Conservation (phyloP, 2,329 filamentous ascomycete species). For the Ophiostoma sp. region DNA sequence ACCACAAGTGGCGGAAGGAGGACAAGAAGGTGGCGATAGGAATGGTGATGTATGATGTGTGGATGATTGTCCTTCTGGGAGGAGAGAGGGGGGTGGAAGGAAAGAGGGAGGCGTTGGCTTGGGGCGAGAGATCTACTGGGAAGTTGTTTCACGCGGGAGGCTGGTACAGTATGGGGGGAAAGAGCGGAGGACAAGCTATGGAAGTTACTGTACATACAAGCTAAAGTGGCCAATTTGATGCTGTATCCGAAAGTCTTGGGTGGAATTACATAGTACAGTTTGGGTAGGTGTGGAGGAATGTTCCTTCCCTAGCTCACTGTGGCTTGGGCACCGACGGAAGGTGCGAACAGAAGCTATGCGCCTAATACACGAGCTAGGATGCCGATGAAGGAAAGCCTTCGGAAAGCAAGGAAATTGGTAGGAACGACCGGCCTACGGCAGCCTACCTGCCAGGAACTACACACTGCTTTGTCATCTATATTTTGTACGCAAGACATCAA, state of each 20-base stretch:
- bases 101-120: slow-evolving; percentile 11
- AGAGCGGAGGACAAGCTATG: slow-evolving; percentile 1
- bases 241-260: not conserved
- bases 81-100: slow-evolving; percentile 10
- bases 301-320: not conserved
- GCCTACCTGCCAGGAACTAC: not conserved
- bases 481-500: not conserved
- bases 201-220: no score
- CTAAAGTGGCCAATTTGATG: not conserved
- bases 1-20: not conserved
- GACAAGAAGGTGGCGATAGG: not conserved
- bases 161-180: not conserved
- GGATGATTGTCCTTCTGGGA: not conserved
- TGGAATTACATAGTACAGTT: not conserved
- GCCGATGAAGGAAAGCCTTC: not conserved
- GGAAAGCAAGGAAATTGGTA: slow-evolving; percentile 2
- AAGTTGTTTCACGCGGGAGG: not conserved
- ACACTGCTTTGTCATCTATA: not conserved
- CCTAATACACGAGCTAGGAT: slow-evolving; percentile 9
- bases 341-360: not conserved
- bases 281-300: not conserved
- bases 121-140: slow-evolving; percentile 12
- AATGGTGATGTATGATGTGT: slow-evolving; percentile 14
- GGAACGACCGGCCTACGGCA: not conserved
- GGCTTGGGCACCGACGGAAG: slow-evolving; percentile 12